Conservation (phyloP, 1,284 basidiomycete genomes). For the Singerocomus inundabilis region DNA sequence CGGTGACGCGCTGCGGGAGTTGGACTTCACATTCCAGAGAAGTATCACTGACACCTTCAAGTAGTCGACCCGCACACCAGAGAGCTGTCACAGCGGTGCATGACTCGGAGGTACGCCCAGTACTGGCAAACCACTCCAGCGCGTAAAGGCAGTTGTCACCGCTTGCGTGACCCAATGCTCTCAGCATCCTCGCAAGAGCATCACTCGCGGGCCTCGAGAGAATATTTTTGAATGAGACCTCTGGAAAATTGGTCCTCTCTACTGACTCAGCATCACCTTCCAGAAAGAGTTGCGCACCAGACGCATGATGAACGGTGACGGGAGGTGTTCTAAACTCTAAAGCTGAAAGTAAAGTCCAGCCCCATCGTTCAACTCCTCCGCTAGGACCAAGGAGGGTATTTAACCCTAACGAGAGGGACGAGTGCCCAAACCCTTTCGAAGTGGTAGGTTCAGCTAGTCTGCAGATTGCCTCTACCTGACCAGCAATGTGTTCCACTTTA, state of each 20-base stretch:
- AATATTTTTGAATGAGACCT: conserved; percentile 59
- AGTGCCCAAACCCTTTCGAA: conserved; percentile 22
- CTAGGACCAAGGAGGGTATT: conserved; percentile 73
- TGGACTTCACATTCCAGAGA: conserved; percentile 35
- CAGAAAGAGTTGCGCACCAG: conserved; percentile 56
- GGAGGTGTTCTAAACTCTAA: conserved; percentile 66
- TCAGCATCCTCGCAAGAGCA: conserved; percentile 68
- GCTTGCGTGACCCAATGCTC: conserved; percentile 65
- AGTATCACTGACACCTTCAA: conserved; percentile 67
- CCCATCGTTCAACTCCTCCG: conserved; percentile 88
- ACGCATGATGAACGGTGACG: conserved; percentile 45
- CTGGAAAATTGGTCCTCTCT: conserved; percentile 52
- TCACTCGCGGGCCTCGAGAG: conserved; percentile 54
- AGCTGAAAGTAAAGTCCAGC: conserved; percentile 75
- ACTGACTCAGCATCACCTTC: conserved; percentile 43
- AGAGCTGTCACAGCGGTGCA: conserved; percentile 65
- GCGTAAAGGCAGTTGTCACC: conserved; percentile 70
- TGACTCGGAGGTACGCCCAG: conserved; percentile 49
- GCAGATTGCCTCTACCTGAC: conserved; percentile 71
- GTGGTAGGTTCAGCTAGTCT: conserved; percentile 37
- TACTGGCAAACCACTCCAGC: conserved; percentile 77
- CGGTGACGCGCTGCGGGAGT: conserved; percentile 32
- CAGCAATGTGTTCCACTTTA: conserved; percentile 65
- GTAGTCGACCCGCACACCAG: conserved; percentile 76
- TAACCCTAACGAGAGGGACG: conserved; percentile 53